phyloP scores from a whole-genome alignment of 345 rosid genomes.

The Populus deltoides region DNA sequence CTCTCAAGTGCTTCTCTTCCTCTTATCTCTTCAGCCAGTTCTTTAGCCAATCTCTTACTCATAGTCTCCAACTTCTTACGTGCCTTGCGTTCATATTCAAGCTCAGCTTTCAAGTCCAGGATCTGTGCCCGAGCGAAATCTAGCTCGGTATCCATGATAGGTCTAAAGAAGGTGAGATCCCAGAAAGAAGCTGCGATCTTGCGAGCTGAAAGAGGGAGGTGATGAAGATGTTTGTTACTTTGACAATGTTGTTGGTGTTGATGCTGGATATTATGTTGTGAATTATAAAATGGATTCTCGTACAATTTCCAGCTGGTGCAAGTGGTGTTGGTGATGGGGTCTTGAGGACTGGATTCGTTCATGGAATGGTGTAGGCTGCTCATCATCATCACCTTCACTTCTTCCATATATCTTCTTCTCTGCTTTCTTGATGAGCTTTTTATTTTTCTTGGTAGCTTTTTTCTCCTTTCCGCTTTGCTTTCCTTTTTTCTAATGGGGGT shows the following conservation, averaged over 20 bases:
- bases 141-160: conserved; percentile 51
- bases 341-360: conserved; percentile 23
- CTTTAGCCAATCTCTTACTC: conserved; percentile 64
- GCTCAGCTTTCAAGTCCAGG: conserved; percentile 67
- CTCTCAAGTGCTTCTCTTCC: conserved; percentile 62
- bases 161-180: conserved; percentile 60
- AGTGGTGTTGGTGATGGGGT: conserved; percentile 41
- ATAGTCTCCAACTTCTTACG: conserved; percentile 56
- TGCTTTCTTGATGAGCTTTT: conserved; percentile 23
- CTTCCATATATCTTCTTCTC: conserved; percentile 35
- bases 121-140: conserved; percentile 48
- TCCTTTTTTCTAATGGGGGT: conserved; percentile 25
- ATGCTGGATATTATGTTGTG: conserved; percentile 11
- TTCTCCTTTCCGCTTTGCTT: conserved; percentile 13
- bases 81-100: conserved; percentile 59
- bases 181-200: conserved; percentile 53
- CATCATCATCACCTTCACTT: conserved; percentile 50
- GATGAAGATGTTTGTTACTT: conserved; percentile 26
- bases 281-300: conserved; percentile 61
- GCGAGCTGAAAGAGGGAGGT: conserved; percentile 33
- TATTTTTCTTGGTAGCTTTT: not conserved
- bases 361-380: conserved; percentile 32
- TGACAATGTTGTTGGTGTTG: conserved; percentile 24
- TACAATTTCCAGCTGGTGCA: conserved; percentile 71
- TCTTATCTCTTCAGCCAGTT: conserved; percentile 55